A percentile compares a stretch with the other conserved stretches of the same genome.
phyloP scores from a whole-genome alignment of 257 asterid species.

The Paraleonurus japonicus region DNA sequence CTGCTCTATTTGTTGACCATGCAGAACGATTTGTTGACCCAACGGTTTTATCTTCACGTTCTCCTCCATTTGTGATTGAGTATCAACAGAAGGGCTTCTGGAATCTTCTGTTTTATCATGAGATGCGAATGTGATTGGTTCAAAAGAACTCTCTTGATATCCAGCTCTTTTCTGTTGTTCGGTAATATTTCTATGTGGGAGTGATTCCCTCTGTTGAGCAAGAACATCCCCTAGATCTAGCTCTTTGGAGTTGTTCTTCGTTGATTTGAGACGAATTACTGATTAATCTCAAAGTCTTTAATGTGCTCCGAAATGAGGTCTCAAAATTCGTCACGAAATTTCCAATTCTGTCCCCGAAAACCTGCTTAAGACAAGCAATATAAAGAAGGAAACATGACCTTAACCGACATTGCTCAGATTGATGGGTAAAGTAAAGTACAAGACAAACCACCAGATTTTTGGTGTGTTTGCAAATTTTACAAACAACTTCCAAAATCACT shows the following conservation, averaged over 20 bases:
- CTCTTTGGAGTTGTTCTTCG: slow-evolving; percentile 30
- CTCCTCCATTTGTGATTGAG: slow-evolving; percentile 38
- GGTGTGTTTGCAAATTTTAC: no score
- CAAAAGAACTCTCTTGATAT: slow-evolving; percentile 24
- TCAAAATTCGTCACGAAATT: slow-evolving; percentile 45
- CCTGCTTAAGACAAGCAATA: slow-evolving; percentile 47
- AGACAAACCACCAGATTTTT: not conserved
- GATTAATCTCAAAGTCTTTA: slow-evolving; percentile 58
- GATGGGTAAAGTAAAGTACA: not conserved
- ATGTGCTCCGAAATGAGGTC: slow-evolving; percentile 47
- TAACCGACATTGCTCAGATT: not conserved
- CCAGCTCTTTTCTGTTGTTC: slow-evolving; percentile 25
- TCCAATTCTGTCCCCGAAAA: slow-evolving; percentile 45
- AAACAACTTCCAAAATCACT: no score
- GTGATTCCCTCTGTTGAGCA: slow-evolving; percentile 29
- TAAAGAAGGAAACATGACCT: slow-evolving; percentile 4
- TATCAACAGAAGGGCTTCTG: slow-evolving; percentile 22
- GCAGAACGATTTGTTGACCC: slow-evolving; percentile 51
- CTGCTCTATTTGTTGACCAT: slow-evolving; percentile 35
- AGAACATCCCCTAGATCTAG: not conserved
- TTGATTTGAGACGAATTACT: slow-evolving; percentile 43
- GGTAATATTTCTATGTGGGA: slow-evolving; percentile 17
- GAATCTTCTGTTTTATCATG: slow-evolving; percentile 29
- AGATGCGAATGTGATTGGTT: slow-evolving; percentile 24
- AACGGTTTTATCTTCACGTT: slow-evolving; percentile 20